These are phyloP conservation scores for Coniferiporia weirii DNA, from an alignment of 1,284 basidiomycete genomes.

Conservation along the genomic window DNA sequence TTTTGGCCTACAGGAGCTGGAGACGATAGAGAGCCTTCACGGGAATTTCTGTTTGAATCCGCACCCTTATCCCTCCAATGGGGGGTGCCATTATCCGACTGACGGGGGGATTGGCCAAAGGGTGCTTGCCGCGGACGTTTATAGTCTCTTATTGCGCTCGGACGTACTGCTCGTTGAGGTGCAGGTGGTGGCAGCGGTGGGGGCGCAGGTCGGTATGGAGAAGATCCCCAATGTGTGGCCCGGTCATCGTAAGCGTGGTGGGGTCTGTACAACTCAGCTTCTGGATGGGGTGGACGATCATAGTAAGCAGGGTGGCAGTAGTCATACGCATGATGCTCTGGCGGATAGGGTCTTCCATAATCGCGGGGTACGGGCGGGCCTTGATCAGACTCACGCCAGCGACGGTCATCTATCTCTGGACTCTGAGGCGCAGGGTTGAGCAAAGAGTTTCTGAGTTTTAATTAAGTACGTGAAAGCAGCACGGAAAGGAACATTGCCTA, in stretches of 20 bases:
- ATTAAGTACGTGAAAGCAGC: conserved; percentile 6
- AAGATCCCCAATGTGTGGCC: background rate
- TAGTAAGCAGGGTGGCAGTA: conserved; percentile 3
- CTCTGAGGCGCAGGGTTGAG: conserved; percentile 5
- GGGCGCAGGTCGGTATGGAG: conserved; percentile 8
- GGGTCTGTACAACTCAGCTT: background rate
- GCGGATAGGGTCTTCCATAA: background rate
- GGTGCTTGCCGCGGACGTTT: conserved; percentile 11
- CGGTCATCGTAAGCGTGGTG: conserved; percentile 2
- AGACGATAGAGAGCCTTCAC: conserved; percentile 4
- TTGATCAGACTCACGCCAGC: conserved; percentile 5
- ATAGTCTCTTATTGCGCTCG: conserved; percentile 10
- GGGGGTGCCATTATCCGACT: background rate
- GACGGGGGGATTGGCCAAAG: conserved; percentile 10
- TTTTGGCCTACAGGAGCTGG: background rate
- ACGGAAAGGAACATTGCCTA: conserved; percentile 18
- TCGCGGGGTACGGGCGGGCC: conserved; percentile 1
- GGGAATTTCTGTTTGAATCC: conserved; percentile 8
- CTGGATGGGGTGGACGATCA: conserved; percentile 1
- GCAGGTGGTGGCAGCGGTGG: background rate
- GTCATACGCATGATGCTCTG: conserved; percentile 4
- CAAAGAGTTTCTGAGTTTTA: background rate
- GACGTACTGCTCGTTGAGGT: conserved; percentile 2
- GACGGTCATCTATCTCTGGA: background rate
- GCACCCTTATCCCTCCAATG: conserved; percentile 7